These are phyloP conservation scores for Cyclotella choctawhatcheeana DNA, from an alignment of 108 stramenopile species.

Conservation along the genomic window DNA sequence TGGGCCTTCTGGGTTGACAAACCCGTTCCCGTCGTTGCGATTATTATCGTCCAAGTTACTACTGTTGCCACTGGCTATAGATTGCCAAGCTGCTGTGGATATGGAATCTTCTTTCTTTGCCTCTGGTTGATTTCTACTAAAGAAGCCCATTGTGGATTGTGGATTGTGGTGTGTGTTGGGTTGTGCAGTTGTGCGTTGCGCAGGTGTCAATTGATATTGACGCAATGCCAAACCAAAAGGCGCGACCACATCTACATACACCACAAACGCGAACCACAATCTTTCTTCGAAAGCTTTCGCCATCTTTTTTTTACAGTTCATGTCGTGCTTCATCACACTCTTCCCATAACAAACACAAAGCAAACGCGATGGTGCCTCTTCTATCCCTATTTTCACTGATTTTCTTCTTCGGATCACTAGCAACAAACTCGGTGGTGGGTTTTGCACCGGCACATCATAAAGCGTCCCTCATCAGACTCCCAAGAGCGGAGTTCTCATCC, in stretches of 20 bases:
- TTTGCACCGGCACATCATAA: neutral
- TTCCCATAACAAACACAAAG: neutral
- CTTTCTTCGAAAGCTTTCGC: no score
- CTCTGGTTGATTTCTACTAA: conserved; percentile 13
- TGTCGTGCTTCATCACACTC: neutral
- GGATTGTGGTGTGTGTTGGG: neutral
- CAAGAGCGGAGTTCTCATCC: neutral
- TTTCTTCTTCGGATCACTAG: neutral
- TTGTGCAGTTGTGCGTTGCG: neutral
- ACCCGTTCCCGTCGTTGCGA: neutral
- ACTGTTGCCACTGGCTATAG: conserved; percentile 21
- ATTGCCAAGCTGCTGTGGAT: conserved; percentile 29
- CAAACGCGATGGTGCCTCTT: neutral
- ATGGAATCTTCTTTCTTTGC: neutral
- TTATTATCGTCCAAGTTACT: neutral
- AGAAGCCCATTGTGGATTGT: conserved; percentile 16
- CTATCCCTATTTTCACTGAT: neutral
- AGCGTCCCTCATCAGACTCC: neutral
- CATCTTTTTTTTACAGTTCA: no score
- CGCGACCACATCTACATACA: no score
- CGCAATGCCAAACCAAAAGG: neutral
- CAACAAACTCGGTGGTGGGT: neutral
- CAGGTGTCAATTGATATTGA: neutral
- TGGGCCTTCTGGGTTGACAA: neutral
- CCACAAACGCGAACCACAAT: no score